Conservation (phyloP, 1,139 yeast genomes). For the Zygotorulaspora mrakii region DNA sequence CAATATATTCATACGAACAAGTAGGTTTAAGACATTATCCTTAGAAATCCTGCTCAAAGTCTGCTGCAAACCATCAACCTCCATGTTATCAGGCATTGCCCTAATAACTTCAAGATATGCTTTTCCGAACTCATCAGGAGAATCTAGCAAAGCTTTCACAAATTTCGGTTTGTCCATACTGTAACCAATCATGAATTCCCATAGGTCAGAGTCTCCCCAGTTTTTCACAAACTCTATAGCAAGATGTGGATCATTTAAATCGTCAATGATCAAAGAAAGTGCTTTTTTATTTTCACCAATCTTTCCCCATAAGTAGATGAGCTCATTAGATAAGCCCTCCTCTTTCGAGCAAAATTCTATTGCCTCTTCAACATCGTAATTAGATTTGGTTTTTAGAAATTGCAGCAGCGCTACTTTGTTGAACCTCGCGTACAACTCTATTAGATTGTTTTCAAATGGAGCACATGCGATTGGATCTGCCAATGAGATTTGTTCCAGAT, state of each 20-base stretch:
- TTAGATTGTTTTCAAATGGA: constrained; percentile 62
- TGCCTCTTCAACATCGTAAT: constrained; percentile 70
- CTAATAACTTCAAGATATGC: constrained; percentile 60
- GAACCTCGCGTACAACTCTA: constrained; percentile 56
- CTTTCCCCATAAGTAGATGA: constrained; percentile 76
- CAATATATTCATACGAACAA: constrained; percentile 57
- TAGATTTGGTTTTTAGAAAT: constrained; percentile 47
- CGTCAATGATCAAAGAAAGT: constrained; percentile 66
- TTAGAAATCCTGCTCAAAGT: constrained; percentile 61
- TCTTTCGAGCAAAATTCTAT: constrained; percentile 57
- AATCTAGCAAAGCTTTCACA: constrained; percentile 67
- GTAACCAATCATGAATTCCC: constrained; percentile 71
- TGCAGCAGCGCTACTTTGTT: constrained; percentile 52
- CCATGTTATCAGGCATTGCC: constrained; percentile 58
- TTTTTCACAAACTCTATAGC: constrained; percentile 80
- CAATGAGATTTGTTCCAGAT: constrained; percentile 50
- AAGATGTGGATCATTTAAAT: constrained; percentile 69
- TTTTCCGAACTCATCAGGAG: constrained; percentile 64
- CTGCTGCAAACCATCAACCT: constrained; percentile 60
- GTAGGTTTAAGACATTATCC: constrained; percentile 59
- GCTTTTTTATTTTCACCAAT: constrained; percentile 81
- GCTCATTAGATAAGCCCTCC: constrained; percentile 55
- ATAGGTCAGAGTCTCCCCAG: constrained; percentile 66
- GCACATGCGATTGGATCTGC: constrained; percentile 53
- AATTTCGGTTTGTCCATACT: constrained; percentile 71